These are phyloP conservation scores for Cercospora janseana DNA, from an alignment of 2,329 filamentous ascomycete species.

Conservation along the genomic window DNA sequence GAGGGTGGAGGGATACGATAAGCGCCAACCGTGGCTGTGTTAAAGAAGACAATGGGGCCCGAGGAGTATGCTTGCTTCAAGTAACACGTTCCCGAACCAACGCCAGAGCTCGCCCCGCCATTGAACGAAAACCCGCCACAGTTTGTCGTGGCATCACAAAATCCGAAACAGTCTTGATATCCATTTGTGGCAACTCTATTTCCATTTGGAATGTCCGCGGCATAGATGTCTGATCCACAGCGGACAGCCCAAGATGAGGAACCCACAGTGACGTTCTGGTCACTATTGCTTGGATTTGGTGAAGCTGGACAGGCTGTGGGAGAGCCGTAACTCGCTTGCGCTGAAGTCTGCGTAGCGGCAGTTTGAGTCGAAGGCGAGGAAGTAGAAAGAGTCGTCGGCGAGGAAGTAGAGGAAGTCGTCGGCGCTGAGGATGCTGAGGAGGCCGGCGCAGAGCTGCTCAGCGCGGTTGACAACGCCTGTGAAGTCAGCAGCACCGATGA, in stretches of 20 bases:
- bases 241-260: not conserved
- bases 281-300: not conserved
- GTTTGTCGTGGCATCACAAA: slow-evolving; percentile 24
- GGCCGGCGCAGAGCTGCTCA: too few species aligned
- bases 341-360: not conserved
- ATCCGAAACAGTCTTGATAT: slow-evolving; percentile 27
- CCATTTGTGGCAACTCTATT: slow-evolving; percentile 1
- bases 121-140: slow-evolving; percentile 29
- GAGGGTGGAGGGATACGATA: not conserved
- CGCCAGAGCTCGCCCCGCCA: slow-evolving; percentile 25
- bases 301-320: not conserved
- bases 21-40: not conserved
- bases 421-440: too few species aligned
- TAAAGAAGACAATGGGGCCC: not conserved
- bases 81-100: slow-evolving; percentile 29
- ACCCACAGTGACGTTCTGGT: not conserved
- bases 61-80: slow-evolving; percentile 17
- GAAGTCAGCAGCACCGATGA: too few species aligned
- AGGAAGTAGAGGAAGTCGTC: too few species aligned
- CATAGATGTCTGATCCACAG: not conserved
- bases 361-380: not conserved
- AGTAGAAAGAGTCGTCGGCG: too few species aligned
- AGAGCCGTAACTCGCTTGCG: not conserved
- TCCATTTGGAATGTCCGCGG: not conserved
- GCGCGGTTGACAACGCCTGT: too few species aligned